phyloP scores from a whole-genome alignment of 2,329 filamentous ascomycete species.

The Colletotrichum endophyticum region DNA sequence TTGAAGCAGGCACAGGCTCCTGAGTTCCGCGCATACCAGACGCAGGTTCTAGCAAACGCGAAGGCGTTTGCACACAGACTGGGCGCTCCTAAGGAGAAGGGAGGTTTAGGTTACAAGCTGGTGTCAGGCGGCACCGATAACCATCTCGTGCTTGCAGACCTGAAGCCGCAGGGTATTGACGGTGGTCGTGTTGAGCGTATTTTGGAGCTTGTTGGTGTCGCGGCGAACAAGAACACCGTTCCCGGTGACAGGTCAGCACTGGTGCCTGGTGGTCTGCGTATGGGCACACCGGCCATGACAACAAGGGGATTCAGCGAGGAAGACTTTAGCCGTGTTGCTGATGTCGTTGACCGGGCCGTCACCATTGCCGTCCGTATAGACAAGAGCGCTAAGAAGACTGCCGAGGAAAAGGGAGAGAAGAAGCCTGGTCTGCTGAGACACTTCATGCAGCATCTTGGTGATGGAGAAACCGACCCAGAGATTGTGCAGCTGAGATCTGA shows the following conservation, averaged over 20 bases:
- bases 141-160: constrained; percentile 90
- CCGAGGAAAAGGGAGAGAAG: constrained; percentile 71
- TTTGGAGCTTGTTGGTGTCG: constrained; percentile 90
- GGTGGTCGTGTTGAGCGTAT: constrained; percentile 89
- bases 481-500: constrained; percentile 76
- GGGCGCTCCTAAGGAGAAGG: constrained; percentile 72
- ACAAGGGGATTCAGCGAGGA: constrained; percentile 88
- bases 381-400: constrained; percentile 72
- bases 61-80: constrained; percentile 80
- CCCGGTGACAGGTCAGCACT: constrained; percentile 94
- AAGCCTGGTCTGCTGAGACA: constrained; percentile 67
- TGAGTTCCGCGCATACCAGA: constrained; percentile 93
- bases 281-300: constrained; percentile 97
- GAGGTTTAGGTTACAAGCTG: constrained; percentile 82
- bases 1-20: constrained; percentile 89
- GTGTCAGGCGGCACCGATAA: constrained; percentile 97
- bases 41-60: constrained; percentile 87
- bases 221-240: constrained; percentile 99
- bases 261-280: constrained; percentile 89
- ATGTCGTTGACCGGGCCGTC: constrained; percentile 84
- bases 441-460: constrained; percentile 72
- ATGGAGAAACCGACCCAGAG: constrained; percentile 71
- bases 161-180: constrained; percentile 88
- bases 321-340: constrained; percentile 86
- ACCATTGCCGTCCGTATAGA: constrained; percentile 79